Evolutionary conservation across 495 filamentous ascomycete species (phyloP), one percentile per base, ranked within the genome.

Genomic region (Hypomontagnella monticulosa): DNA sequence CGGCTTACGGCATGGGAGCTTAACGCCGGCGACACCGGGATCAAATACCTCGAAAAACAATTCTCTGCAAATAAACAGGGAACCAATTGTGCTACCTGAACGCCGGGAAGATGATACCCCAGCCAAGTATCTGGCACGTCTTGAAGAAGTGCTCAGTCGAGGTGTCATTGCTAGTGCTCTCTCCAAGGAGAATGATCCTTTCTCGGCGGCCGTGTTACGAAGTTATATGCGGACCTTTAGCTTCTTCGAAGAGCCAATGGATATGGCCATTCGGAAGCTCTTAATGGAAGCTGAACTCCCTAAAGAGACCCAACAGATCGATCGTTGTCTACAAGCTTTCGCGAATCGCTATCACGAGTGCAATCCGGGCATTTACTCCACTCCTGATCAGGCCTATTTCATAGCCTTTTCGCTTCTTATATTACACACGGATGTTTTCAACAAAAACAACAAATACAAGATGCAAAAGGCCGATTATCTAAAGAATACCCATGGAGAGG

Each of bases 361-460:
- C 77, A 99, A 99, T 71, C 93, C 96, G 1, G 94, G 93, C 4
- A 94, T 99, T 48, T 99, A 96, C 74, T 87, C 89, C 16, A 87
- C 87, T 34, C 85, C 93, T n/a, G 95, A 98, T 66, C 91, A 97
- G 78, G 93, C 95, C 38, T 97, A 98, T 76, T 96, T 97, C 71
- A 93, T 98, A 66, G 92, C 95, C 12, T 99, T 98, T 70, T 98
- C 96, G 1, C 88, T 98, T 40, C 80, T 99, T 38, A 97, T 99
- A 63, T 81, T 99, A 14, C 95, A 99, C 69, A 97, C 95, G 0
- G 95, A 99, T 73, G 92, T 96, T 9, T 97, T 97, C 86, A 99
- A 99, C 81, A 97, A 94, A 75, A 98, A 97, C 81, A 98, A 98
- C 75, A 98, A 97, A 78, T 87, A 93, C 70, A 99, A 98, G 76